A percentile compares a stretch with the other conserved stretches of the same genome.
Evolutionary conservation across 768 basidiomycete species (phyloP).

Genomic region (Pleurotus salmoneostramineus): DNA sequence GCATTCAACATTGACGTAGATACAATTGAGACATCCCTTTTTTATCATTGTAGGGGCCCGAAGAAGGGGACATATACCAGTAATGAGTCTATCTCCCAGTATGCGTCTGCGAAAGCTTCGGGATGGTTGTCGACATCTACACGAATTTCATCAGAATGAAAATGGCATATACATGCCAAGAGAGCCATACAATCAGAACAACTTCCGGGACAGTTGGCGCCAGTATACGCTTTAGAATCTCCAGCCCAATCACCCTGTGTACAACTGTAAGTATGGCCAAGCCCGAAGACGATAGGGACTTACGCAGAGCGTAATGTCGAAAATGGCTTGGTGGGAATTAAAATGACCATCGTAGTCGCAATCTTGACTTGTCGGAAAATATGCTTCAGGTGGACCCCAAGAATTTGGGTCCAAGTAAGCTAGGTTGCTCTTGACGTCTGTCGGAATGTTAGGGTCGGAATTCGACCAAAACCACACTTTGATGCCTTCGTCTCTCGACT

Average conservation of each 20-base stretch:
- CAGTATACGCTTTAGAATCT: conserved; percentile 22
- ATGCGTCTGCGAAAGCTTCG: conserved; percentile 42
- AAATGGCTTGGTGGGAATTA: conserved; percentile 47
- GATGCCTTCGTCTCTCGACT: conserved; percentile 37
- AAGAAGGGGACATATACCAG: conserved; percentile 21
- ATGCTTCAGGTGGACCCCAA: conserved; percentile 47
- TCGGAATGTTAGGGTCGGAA: conserved; percentile 38
- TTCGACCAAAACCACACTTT: conserved; percentile 63
- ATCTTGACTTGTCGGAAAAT: conserved; percentile 33
- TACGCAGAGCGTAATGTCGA: conserved; percentile 63
- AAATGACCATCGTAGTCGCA: conserved; percentile 56
- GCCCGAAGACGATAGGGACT: conserved; percentile 14
- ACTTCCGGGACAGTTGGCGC: conserved; percentile 32
- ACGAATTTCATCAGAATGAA: background rate
- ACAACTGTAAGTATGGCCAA: conserved; percentile 1
- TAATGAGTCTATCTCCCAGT: conserved; percentile 62
- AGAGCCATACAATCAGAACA: conserved; percentile 44
- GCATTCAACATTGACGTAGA: no score
- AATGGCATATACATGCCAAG: background rate
- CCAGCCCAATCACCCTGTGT: conserved; percentile 54
- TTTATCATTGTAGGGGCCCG: background rate
- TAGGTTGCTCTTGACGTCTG: conserved; percentile 25
- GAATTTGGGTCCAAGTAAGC: conserved; percentile 13
- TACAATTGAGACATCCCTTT: background rate
- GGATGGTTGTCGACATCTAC: conserved; percentile 61